A percentile compares a stretch with the other conserved stretches of the same genome.
These are phyloP conservation scores for Vitrella brassicaformis DNA, from an alignment of 73 alveolate species.

Conservation along the genomic window DNA sequence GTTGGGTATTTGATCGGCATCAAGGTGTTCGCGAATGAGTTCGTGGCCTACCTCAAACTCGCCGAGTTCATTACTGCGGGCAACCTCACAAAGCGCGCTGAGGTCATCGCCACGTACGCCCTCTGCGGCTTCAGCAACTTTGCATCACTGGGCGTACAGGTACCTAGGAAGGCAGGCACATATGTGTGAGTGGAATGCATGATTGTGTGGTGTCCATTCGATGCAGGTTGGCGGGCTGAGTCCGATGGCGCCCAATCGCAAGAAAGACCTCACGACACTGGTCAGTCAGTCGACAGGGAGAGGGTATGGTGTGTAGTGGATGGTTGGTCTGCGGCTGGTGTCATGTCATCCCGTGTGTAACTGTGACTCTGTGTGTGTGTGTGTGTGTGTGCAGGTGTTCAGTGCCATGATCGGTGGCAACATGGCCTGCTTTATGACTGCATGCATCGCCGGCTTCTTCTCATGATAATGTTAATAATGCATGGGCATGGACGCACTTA, in stretches of 20 bases:
- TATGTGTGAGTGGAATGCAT: not conserved
- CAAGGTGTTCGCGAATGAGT: not conserved
- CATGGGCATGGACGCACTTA: too few relatives aligned
- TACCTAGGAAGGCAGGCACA: not conserved
- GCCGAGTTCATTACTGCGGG: slow-evolving; percentile 6
- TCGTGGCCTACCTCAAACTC: slow-evolving; percentile 17
- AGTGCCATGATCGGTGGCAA: slow-evolving; percentile 6
- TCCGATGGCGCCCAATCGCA: slow-evolving; percentile 3
- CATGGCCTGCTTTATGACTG: slow-evolving; percentile 20
- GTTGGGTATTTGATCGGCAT: slow-evolving; percentile 16
- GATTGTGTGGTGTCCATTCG: not conserved
- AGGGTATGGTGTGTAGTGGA: not conserved
- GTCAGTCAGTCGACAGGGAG: slow-evolving; percentile 2
- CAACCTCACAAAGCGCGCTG: not conserved
- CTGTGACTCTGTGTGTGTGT: not conserved
- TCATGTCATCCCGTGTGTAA: not conserved
- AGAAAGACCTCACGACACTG: slow-evolving; percentile 7
- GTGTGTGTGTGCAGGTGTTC: not conserved
- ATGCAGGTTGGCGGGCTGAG: slow-evolving; percentile 6
- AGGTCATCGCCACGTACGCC: slow-evolving; percentile 28
- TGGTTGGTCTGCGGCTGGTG: not conserved
- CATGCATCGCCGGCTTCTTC: slow-evolving; percentile 14
- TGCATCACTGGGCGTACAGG: slow-evolving; percentile 13
- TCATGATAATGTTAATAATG: too few relatives aligned
- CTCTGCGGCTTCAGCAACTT: slow-evolving; percentile 24